These are phyloP conservation scores for Cercospora nicotianae DNA, from an alignment of 2,329 filamentous ascomycete species.

Conservation along the genomic window DNA sequence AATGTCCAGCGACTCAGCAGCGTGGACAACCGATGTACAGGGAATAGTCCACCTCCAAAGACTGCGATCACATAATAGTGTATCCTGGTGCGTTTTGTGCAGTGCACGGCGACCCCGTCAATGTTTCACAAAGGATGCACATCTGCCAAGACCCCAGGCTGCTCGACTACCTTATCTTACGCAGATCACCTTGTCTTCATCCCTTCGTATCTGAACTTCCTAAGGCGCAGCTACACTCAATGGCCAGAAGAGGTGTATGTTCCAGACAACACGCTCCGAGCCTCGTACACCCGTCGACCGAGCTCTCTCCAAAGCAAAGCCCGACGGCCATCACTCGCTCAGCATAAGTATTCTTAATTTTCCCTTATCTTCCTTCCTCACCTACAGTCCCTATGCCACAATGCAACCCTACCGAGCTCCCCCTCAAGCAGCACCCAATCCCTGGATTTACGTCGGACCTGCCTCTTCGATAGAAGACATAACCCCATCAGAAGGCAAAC, in stretches of 20 bases:
- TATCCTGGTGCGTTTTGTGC: not conserved
- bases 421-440: conserved; percentile 6
- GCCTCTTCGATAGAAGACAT: conserved; percentile 59
- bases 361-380: not conserved
- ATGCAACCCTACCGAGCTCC: conserved; percentile 11
- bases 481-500: conserved; percentile 44
- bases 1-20: not conserved
- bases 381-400: not conserved
- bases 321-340: not conserved
- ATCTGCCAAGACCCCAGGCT: not conserved
- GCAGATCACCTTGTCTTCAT: not conserved
- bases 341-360: not conserved
- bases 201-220: not conserved
- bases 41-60: not conserved
- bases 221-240: too few species aligned
- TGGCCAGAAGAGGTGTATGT: not conserved
- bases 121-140: not conserved
- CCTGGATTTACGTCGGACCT: conserved; percentile 59
- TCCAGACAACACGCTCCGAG: not conserved
- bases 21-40: not conserved
- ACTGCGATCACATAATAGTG: not conserved
- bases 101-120: not conserved
- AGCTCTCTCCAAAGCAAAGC: not conserved
- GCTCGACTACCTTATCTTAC: not conserved
- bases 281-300: not conserved